Evolutionary conservation across 306 rosid species (phyloP).

Genomic region (Myrica gale): DNA sequence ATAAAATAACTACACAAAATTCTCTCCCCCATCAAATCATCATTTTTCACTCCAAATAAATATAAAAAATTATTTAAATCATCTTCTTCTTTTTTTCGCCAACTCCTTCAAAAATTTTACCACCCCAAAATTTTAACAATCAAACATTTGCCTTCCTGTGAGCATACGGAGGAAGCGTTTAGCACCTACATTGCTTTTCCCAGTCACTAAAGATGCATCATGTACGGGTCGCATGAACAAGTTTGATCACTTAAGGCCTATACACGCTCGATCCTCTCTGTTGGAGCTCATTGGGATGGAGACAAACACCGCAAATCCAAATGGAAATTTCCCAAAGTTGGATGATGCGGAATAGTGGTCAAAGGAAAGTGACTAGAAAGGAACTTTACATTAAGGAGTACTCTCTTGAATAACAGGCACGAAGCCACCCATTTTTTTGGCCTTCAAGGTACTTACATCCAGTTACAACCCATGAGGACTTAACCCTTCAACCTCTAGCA

Average conservation of each 20-base stretch:
- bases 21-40: too few relatives aligned
- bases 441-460: not conserved
- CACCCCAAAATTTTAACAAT: too few relatives aligned
- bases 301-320: not conserved
- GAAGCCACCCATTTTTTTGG: not conserved
- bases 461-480: not conserved
- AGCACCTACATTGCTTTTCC: too few relatives aligned
- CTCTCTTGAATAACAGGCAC: not conserved
- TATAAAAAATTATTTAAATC: too few relatives aligned
- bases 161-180: too few relatives aligned
- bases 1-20: too few relatives aligned
- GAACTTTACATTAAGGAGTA: not conserved
- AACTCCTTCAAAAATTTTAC: too few relatives aligned
- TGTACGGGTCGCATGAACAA: not conserved
- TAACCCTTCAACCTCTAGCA: not conserved
- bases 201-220: too few relatives aligned
- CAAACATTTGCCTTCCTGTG: too few relatives aligned
- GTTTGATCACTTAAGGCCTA: constrained; percentile 1
- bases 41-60: too few relatives aligned
- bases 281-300: not conserved
- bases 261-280: not conserved
- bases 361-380: not conserved
- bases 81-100: too few relatives aligned
- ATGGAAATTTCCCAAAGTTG: constrained; percentile 9
- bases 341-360: constrained; percentile 3